Conservation (phyloP, 1,139 yeast genomes). For the Yamadazyma pseudoaaseri region DNA sequence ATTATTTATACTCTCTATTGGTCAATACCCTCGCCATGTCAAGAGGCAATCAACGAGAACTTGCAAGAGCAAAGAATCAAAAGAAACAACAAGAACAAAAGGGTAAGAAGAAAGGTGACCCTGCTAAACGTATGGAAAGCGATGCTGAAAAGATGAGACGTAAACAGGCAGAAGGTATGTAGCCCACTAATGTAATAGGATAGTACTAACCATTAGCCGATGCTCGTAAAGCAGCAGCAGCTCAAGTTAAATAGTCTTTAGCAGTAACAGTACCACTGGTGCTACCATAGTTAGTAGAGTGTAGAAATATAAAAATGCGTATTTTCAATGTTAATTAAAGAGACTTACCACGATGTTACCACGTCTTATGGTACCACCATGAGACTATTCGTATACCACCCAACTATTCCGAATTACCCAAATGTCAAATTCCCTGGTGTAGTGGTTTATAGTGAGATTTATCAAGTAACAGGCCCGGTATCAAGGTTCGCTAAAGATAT, state of each 20-base stretch:
- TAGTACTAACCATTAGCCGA: constrained; percentile 42
- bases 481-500: constrained; percentile 73
- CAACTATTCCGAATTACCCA: constrained; percentile 70
- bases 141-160: constrained; percentile 88
- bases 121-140: constrained; percentile 75
- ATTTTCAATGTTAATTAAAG: constrained; percentile 61
- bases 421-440: constrained; percentile 79
- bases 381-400: constrained; percentile 67
- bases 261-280: no score
- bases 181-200: not conserved
- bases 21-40: no score
- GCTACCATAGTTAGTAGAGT: no score
- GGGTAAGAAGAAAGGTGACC: constrained; percentile 76
- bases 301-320: not conserved
- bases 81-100: constrained; percentile 74
- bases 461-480: constrained; percentile 81
- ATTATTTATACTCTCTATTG: no score
- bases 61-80: constrained; percentile 83
- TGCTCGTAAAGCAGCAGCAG: constrained; percentile 48
- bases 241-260: not conserved
- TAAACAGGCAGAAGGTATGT: constrained; percentile 81
- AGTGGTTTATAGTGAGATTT: constrained; percentile 74
- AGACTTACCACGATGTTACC: constrained; percentile 59
- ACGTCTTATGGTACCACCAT: constrained; percentile 68
- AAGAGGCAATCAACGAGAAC: constrained; percentile 95